A percentile compares a stretch with the other conserved stretches of the same genome.
Conservation (phyloP, 805 yeast genomes). For the Lipomyces spencermartinsiae region DNA sequence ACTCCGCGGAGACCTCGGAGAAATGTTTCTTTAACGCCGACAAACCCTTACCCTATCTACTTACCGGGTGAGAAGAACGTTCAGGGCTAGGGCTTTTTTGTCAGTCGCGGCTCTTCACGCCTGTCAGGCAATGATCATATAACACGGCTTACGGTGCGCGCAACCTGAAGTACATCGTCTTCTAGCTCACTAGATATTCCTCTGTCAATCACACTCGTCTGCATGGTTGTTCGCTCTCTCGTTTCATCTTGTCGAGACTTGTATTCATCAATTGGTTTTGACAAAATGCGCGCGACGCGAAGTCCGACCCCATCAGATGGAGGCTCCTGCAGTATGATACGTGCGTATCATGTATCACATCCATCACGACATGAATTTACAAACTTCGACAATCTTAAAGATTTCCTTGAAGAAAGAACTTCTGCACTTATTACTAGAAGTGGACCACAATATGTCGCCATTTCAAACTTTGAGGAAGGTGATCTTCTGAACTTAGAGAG, state of each 20-base stretch:
- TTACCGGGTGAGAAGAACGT: too few species aligned
- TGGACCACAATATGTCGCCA: background rate
- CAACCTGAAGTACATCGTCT: too few species aligned
- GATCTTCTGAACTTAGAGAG: background rate
- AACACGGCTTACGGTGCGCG: too few species aligned
- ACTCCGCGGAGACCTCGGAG: background rate
- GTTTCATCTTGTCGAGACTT: too few species aligned
- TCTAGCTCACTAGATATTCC: too few species aligned
- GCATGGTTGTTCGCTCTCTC: too few species aligned
- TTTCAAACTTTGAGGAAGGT: background rate
- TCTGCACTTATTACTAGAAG: background rate
- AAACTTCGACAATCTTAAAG: background rate
- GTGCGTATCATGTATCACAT: background rate
- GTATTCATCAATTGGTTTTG: too few species aligned
- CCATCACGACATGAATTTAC: conserved; percentile 2
- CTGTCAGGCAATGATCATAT: too few species aligned
- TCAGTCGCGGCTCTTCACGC: too few species aligned
- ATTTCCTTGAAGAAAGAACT: background rate
- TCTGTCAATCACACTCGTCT: too few species aligned
- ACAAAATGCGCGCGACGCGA: background rate
- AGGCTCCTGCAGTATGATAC: background rate
- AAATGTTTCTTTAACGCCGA: background rate
- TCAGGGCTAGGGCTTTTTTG: too few species aligned
- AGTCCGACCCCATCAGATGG: background rate
- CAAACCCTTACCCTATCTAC: background rate